Evolutionary conservation across 768 basidiomycete species (phyloP).

Genomic region (Trametes elegans): DNA sequence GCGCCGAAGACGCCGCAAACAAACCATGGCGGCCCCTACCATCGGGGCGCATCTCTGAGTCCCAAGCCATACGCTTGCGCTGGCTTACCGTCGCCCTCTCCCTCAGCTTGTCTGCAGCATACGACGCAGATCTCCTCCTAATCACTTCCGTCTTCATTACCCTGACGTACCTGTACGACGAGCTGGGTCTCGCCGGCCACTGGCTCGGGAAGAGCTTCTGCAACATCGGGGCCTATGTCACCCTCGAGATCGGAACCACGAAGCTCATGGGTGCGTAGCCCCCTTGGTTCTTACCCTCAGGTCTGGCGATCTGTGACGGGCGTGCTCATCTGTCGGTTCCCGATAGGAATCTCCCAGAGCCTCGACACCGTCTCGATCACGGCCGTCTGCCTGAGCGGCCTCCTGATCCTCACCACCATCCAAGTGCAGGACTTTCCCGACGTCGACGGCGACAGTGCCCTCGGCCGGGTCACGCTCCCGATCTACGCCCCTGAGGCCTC

Average conservation of each 20-base stretch:
- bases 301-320: too few relatives aligned
- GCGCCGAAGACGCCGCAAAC: conserved; percentile 33
- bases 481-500: too few relatives aligned
- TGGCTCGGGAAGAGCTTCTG: conserved; percentile 32
- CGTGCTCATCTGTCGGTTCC: too few relatives aligned
- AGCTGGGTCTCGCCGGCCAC: conserved; percentile 27
- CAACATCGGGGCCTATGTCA: conserved; percentile 32
- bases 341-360: too few relatives aligned
- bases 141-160: conserved; percentile 19
- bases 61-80: conserved; percentile 27
- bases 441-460: too few relatives aligned
- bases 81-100: conserved; percentile 32
- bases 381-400: too few relatives aligned
- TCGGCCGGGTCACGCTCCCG: too few relatives aligned
- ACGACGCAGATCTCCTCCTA: conserved; percentile 6
- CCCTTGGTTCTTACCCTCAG: too few relatives aligned
- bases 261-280: conserved; percentile 21
- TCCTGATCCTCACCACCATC: too few relatives aligned
- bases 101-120: conserved; percentile 12
- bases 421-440: too few relatives aligned
- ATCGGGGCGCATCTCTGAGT: conserved; percentile 30
- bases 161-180: conserved; percentile 33
- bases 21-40: conserved; percentile 39
- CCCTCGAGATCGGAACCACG: conserved; percentile 36
- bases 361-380: too few relatives aligned